Percentiles rank a stretch among this genome's conserved stretches.
Evolutionary conservation across 2,329 filamentous ascomycete genomes (phyloP).

Genomic region (Aureobasidium zeae): DNA sequence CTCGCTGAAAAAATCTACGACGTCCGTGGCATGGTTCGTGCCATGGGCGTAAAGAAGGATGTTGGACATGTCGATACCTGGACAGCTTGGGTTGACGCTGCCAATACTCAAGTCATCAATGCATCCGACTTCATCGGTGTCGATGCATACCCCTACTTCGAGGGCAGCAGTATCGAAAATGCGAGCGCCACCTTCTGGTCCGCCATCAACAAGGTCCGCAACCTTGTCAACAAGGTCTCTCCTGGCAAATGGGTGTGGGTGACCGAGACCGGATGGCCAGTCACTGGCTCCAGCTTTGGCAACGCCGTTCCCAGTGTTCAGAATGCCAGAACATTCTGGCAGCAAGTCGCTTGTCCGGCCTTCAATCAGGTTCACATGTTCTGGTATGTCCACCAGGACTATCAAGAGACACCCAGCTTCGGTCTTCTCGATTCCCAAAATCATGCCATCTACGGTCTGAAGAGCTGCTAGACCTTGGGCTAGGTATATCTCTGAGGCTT

Average conservation of each 20-base stretch:
- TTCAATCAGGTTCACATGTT: slow-evolving; percentile 49
- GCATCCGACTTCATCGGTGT: slow-evolving; percentile 54
- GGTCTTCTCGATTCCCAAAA: slow-evolving; percentile 31
- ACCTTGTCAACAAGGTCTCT: slow-evolving; percentile 37
- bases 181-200: slow-evolving; percentile 46
- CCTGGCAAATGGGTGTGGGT: slow-evolving; percentile 26
- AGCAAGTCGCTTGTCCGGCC: slow-evolving; percentile 49
- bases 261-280: slow-evolving; percentile 56
- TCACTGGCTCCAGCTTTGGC: slow-evolving; percentile 45
- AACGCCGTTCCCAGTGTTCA: slow-evolving; percentile 45
- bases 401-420: slow-evolving; percentile 32
- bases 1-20: slow-evolving; percentile 42
- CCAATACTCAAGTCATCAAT: slow-evolving; percentile 51
- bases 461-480: slow-evolving; percentile 21
- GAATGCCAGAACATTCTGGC: slow-evolving; percentile 58
- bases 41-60: slow-evolving; percentile 38
- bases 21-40: slow-evolving; percentile 44
- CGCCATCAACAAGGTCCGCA: slow-evolving; percentile 28
- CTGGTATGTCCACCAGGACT: slow-evolving; percentile 52
- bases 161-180: slow-evolving; percentile 50
- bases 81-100: slow-evolving; percentile 45
- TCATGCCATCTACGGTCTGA: slow-evolving; percentile 27
- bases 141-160: slow-evolving; percentile 59
- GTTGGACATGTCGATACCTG: slow-evolving; percentile 62
- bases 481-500: too few species aligned